Evolutionary conservation across 2,329 filamentous ascomycete genomes (phyloP).

Genomic region (Didymella exigua): DNA sequence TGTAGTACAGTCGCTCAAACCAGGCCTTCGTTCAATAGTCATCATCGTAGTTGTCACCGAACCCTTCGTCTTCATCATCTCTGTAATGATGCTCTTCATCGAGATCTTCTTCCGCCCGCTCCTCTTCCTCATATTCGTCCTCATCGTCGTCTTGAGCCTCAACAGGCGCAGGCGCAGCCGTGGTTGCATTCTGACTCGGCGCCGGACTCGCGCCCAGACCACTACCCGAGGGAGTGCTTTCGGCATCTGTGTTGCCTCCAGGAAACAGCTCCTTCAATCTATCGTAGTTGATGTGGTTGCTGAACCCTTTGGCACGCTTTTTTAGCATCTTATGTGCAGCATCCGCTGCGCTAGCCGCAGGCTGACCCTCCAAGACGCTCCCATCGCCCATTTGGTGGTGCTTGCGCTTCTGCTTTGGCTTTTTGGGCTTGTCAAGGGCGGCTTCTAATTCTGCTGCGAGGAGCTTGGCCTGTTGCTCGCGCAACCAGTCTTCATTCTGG

Average conservation of each 20-base stretch:
- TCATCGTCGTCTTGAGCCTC: slow-evolving; percentile 21
- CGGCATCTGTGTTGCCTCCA: slow-evolving; percentile 19
- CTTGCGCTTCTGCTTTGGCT: slow-evolving; percentile 54
- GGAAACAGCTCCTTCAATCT: slow-evolving; percentile 51
- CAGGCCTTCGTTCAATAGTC: slow-evolving; percentile 21
- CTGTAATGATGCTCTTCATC: slow-evolving; percentile 49
- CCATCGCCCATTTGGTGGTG: slow-evolving; percentile 48
- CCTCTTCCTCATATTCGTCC: slow-evolving; percentile 37
- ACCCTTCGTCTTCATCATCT: slow-evolving; percentile 52
- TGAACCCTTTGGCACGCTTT: slow-evolving; percentile 52
- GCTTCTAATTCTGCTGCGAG: slow-evolving; percentile 72
- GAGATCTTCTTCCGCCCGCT: slow-evolving; percentile 47
- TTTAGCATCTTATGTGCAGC: slow-evolving; percentile 54
- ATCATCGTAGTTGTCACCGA: slow-evolving; percentile 47
- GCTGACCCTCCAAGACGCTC: slow-evolving; percentile 51
- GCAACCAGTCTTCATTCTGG: slow-evolving; percentile 91
- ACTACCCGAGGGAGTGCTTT: slow-evolving; percentile 26
- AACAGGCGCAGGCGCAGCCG: slow-evolving; percentile 13
- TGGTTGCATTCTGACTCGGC: slow-evolving; percentile 12
- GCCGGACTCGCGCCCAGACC: slow-evolving; percentile 30
- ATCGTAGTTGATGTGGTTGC: slow-evolving; percentile 55
- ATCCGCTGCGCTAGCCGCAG: slow-evolving; percentile 52
- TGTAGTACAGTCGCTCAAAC: not conserved
- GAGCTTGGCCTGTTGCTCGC: slow-evolving; percentile 81
- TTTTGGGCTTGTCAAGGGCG: slow-evolving; percentile 56